Base-by-base conservation (phyloP, 345 rosid species). In the Murraya paniculata region DNA sequence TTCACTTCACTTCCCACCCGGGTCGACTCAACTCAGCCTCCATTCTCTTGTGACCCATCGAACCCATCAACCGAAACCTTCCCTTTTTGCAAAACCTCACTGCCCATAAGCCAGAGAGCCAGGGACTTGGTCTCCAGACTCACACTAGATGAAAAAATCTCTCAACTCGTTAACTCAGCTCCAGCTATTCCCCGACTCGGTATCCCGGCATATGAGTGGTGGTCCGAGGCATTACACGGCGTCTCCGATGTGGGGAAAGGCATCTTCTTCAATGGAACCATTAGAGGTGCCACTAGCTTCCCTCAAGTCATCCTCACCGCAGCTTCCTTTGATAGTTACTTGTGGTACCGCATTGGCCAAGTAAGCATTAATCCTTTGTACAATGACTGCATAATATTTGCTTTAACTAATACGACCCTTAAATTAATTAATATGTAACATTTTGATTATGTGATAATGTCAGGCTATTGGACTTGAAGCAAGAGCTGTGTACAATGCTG, bases 181-280 rank as follows among this genome's bases (percentile, higher is more conserved):
- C 86, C 93, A 0, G 81, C 92, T 7, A 90, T 95, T 75, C 92
- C 96, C 0, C 78, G 97, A 9, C 93, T 95, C 19, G 97, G 96
- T 11, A 78, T 95, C 53, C 98, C 97, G 6, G 84, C 78, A 11
- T 95, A 92, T 68, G 87, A 95, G 77, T 95, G 99, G 98, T 93
- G 98, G 99, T 89, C 97, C 4, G 99, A 94, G 87, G 96, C 97
- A 18, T 82, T 95, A 22, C 99, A 95, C 7, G 97, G 99, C 9
- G 92, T 92, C 56, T 75, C 98, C 66, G 64, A 67, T 13, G 90
- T 71, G 0, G 90, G 90, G 30, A 82, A 11, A 6, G 99, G 99
- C 48, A 82, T 91, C 81, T 80, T 69, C 56, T 88, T 95, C 76
- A 81, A 88, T 24, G 92, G 93, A 0, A 69, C 84, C 74, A 86